Conservation (phyloP, 805 yeast genomes). For the Sugiyamaella floridensis region DNA sequence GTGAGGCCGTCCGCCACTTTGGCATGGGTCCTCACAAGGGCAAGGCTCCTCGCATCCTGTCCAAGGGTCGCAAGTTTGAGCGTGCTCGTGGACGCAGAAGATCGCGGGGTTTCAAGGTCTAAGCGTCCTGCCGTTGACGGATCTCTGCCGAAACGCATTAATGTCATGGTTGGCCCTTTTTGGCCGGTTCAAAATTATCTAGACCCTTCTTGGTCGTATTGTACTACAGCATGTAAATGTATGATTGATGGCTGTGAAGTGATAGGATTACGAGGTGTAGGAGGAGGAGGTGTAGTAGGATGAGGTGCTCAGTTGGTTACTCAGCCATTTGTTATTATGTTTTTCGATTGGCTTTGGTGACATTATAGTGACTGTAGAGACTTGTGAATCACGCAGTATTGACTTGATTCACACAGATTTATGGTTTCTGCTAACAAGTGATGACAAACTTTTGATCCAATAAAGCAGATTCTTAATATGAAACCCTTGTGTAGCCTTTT, state of each 20-base stretch:
- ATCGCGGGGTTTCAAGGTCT: constrained; percentile 99
- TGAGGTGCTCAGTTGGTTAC: too few species aligned
- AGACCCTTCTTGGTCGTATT: not conserved
- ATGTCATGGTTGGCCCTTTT: not conserved
- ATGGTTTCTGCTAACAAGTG: too few species aligned
- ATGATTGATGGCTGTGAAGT: not conserved
- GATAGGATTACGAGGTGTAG: too few species aligned
- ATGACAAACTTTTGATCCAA: too few species aligned
- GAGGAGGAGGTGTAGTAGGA: too few species aligned
- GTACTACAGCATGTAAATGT: not conserved
- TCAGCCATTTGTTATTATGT: too few species aligned
- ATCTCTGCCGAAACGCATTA: not conserved
- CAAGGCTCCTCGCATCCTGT: constrained; percentile 97
- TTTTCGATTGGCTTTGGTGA: too few species aligned
- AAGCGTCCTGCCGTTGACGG: constrained; percentile 33
- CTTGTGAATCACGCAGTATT: too few species aligned
- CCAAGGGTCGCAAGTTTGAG: constrained; percentile 99
- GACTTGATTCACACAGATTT: too few species aligned
- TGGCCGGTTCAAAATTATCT: not conserved
- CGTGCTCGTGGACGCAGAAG: constrained; percentile 99
- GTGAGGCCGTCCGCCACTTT: constrained; percentile 99
- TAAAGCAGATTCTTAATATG: too few species aligned
- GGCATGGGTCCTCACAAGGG: constrained; percentile 99
- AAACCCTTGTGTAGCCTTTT: too few species aligned
- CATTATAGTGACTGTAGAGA: too few species aligned